A percentile compares a stretch with the other conserved stretches of the same genome.
Evolutionary conservation across 495 filamentous ascomycete genomes (phyloP).

Genomic region (Penicillium roqueforti): DNA sequence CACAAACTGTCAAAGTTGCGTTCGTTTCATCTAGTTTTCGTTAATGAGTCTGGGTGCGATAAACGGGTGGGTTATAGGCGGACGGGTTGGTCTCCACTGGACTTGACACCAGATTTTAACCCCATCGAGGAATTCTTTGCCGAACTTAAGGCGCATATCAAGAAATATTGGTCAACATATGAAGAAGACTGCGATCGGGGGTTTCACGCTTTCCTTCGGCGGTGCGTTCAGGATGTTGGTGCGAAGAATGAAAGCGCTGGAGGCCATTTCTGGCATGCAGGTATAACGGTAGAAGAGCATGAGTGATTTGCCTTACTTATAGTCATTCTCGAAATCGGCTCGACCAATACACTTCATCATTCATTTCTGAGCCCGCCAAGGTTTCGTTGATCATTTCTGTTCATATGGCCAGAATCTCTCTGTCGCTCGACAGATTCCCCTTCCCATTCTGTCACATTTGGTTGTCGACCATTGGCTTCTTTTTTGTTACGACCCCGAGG

Average conservation of each 20-base stretch:
- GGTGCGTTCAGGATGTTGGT: not conserved
- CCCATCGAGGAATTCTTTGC: conserved; percentile 13
- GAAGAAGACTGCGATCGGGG: not conserved
- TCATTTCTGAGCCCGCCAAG: too few relatives aligned
- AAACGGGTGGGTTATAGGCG: not conserved
- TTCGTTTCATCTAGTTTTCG: not conserved
- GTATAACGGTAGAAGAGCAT: not conserved
- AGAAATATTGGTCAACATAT: not conserved
- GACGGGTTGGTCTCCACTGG: not conserved
- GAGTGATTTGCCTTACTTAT: too few relatives aligned
- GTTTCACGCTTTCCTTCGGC: not conserved
- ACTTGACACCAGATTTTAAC: conserved; percentile 7
- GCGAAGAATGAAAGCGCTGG: not conserved
- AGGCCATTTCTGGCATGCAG: not conserved
- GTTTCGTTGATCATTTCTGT: too few relatives aligned
- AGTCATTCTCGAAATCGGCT: too few relatives aligned
- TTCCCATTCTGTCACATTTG: too few relatives aligned
- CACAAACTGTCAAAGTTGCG: not conserved
- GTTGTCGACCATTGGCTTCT: too few relatives aligned
- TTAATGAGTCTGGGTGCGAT: not conserved
- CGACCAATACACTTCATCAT: too few relatives aligned
- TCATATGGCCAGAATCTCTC: too few relatives aligned
- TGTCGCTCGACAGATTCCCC: too few relatives aligned
- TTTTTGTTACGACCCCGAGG: too few relatives aligned
- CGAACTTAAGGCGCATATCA: conserved; percentile 14